Evolutionary conservation across 129 eudicot species (phyloP), one percentile per base, ranked within the genome.

Genomic region (Oenanthe sinensis): DNA sequence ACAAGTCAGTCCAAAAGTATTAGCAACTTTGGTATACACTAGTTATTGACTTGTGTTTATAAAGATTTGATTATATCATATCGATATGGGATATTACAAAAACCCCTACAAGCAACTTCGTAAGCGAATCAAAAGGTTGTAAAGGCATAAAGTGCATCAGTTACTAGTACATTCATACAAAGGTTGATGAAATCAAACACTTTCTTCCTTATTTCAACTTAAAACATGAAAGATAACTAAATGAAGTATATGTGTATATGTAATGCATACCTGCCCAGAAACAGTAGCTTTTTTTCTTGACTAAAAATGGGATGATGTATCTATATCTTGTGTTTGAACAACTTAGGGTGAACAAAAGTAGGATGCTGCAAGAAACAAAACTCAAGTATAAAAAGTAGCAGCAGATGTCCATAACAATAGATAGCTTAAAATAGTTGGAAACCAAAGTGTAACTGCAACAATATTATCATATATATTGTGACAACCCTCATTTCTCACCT

Each of bases 371-470:
- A 77, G 71, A 74, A 83, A 36, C 26, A 78, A 78, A 75, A 28
- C 10, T 13, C 33, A 67, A 74, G 43, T 17, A 39, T 13, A 71
- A 26, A 60, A 50, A 45, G 70, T 60, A 70, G 9, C 43, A 78
- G 70, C 75, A 73, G 44, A 60, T 2, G 63, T 72, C 71, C 83
- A 75, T 78, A 75, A 28, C 62, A 55, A 55, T 55, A 52, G 16
- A 58, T 45, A 24, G 42, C 42, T 70, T 70, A 30, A 30, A 13
- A 16, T 65, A 36, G 36, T 71, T 46, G 72, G 87, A 86, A 75
- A 74, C 78, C 68, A 74, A 80, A 81, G 86, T 74, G 77, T 82
- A 75, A 71, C 78, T 74, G 85, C 81, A 60, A 58, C 79, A 39
- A 39, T 39, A 72, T 50, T 39, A 85, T 33, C 36, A 33, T 33